Conservation (phyloP, 1,139 yeast genomes). For the Sugiyamaella sp. region DNA sequence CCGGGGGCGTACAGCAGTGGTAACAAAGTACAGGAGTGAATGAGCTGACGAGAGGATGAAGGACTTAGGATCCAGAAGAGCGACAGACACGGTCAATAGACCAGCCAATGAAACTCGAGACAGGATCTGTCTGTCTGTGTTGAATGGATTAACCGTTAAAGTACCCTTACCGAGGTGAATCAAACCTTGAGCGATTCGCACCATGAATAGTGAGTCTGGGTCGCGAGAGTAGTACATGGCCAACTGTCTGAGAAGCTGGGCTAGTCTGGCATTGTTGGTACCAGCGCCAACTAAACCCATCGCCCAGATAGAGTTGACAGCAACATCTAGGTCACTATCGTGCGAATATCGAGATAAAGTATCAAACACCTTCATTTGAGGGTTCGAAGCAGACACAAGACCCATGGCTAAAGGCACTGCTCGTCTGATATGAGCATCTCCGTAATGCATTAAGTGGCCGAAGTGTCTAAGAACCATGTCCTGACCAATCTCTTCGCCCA, state of each 20-base stretch:
- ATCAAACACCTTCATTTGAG: constrained; percentile 97
- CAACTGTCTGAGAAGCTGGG: constrained; percentile 90
- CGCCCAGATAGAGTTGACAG: constrained; percentile 90
- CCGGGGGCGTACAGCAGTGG: constrained; percentile 90
- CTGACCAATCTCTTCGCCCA: constrained; percentile 98
- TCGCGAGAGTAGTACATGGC: constrained; percentile 93
- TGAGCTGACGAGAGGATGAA: constrained; percentile 69
- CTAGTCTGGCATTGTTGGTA: constrained; percentile 96
- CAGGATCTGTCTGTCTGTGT: constrained; percentile 82
- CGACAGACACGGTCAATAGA: constrained; percentile 78
- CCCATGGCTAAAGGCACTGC: constrained; percentile 99
- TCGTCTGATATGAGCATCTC: constrained; percentile 86
- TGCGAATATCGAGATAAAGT: constrained; percentile 95
- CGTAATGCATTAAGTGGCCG: constrained; percentile 97
- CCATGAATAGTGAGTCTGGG: constrained; percentile 88
- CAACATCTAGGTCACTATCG: constrained; percentile 92
- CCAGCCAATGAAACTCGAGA: constrained; percentile 92
- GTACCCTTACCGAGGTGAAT: constrained; percentile 97
- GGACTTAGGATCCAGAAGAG: constrained; percentile 80
- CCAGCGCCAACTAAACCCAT: constrained; percentile 99
- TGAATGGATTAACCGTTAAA: constrained; percentile 83
- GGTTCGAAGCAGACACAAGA: constrained; percentile 86
- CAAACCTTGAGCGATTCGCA: constrained; percentile 92
- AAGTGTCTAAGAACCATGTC: constrained; percentile 98
- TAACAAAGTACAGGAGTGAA: constrained; percentile 80